A percentile compares a stretch with the other conserved stretches of the same genome.
Evolutionary conservation across 345 rosid genomes (phyloP).

Genomic region (Gossypium longicalyx): DNA sequence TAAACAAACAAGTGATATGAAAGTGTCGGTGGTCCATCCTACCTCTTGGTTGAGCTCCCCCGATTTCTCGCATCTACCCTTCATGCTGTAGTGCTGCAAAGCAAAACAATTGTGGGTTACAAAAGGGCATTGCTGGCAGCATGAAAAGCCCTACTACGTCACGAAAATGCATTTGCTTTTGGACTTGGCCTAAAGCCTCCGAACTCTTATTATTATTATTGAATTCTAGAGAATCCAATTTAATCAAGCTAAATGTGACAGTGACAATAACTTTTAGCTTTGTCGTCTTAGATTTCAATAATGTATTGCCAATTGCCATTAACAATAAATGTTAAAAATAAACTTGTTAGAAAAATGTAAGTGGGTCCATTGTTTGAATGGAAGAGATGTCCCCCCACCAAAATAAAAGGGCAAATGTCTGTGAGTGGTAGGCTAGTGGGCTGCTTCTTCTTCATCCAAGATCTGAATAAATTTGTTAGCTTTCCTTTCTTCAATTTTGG

Average conservation of each 20-base stretch:
- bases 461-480: neutral
- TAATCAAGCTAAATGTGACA: neutral
- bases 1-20: no score
- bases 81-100: no score
- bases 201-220: neutral
- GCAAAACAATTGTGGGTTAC: neutral
- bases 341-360: neutral
- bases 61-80: neutral
- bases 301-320: neutral
- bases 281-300: neutral
- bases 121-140: neutral
- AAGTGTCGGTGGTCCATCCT: constrained; percentile 9
- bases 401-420: neutral
- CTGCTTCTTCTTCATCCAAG: neutral
- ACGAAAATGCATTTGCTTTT: neutral
- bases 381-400: neutral
- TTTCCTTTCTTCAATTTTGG: neutral
- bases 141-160: neutral
- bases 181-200: neutral
- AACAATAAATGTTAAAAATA: neutral
- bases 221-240: neutral
- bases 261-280: neutral
- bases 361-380: neutral
- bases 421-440: neutral
- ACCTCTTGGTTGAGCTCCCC: neutral